Percentiles rank a stretch among this genome's conserved stretches.
Conservation (phyloP, 225 moss, liverwort and hornwort genomes). For the Polytrichum commune region DNA sequence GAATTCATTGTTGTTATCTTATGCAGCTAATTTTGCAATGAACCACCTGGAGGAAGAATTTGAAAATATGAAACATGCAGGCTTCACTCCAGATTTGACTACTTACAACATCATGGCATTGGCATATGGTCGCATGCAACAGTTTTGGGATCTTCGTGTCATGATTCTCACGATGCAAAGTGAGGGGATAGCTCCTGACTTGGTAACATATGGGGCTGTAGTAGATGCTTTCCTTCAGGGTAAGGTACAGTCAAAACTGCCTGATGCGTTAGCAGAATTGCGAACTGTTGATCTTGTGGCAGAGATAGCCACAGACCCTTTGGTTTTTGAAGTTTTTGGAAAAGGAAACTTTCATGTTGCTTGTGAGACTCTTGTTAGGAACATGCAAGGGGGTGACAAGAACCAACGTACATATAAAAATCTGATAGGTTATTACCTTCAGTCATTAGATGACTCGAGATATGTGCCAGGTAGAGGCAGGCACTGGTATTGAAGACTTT, state of each 20-base stretch:
- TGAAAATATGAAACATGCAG: slow-evolving; percentile 66
- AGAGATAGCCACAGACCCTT: slow-evolving; percentile 59
- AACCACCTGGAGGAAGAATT: slow-evolving; percentile 75
- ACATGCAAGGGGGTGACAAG: slow-evolving; percentile 41
- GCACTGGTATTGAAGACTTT: no score
- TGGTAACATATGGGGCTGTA: slow-evolving; percentile 88
- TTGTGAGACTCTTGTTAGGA: slow-evolving; percentile 56
- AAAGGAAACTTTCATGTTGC: slow-evolving; percentile 62
- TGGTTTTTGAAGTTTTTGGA: slow-evolving; percentile 84
- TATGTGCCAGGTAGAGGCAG: slow-evolving; percentile 10
- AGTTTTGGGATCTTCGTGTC: slow-evolving; percentile 85
- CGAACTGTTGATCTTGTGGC: slow-evolving; percentile 56
- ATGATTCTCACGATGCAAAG: slow-evolving; percentile 78
- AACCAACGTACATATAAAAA: slow-evolving; percentile 63
- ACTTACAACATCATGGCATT: slow-evolving; percentile 85
- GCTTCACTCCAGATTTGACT: slow-evolving; percentile 72
- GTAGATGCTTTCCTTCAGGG: slow-evolving; percentile 75
- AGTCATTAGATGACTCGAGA: slow-evolving; percentile 45
- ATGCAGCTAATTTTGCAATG: slow-evolving; percentile 91
- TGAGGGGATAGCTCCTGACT: slow-evolving; percentile 72
- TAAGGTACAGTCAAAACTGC: slow-evolving; percentile 53
- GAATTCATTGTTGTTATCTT: slow-evolving; percentile 79
- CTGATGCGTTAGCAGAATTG: slow-evolving; percentile 76
- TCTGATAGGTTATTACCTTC: slow-evolving; percentile 74
- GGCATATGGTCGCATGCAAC: slow-evolving; percentile 78